Base-by-base conservation (phyloP, 1,139 yeast species). In the Yamadazyma diospyri region DNA sequence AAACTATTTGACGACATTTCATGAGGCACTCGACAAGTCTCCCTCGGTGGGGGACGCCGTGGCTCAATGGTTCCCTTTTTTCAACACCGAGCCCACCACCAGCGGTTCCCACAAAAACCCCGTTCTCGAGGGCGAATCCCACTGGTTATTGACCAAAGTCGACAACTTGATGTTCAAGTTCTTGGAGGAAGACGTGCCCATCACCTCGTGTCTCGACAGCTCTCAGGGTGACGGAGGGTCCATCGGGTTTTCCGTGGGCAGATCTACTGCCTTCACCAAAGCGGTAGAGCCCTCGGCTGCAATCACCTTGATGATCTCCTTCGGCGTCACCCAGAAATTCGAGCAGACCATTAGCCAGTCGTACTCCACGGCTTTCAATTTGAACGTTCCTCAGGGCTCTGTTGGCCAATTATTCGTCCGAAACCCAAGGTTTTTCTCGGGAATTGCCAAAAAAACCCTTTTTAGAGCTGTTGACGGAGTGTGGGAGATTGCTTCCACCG, bases 151-250 rank as follows among this genome's bases (percentile, higher is more conserved):
- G 5, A 25, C 30, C 8, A 35, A 35, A 19, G n/a, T 32, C 5
- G 38, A 35, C 20, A 16, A 18, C 5, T 8, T 29, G 1, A 14
- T 19, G 14, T 27, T 29, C 5, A 33, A 40, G 18, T 15, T 27
- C 11, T 15, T 37, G 1, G 34, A 35, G 2, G 43, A 34, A 8
- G 21, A 32, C 9, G n/a, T 43, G 6, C 46, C 48, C 9, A 34
- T 43, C 1, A 39, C 38, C 7, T 42, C 46, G 2, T 45, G 49
- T 35, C 22, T 45, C 4, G 47, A 42, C 29, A 34, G 41, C 3
- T 32, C 39, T 1, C 24, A 30, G 12, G 47, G 46, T 7, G 46
- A 38, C 30, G 48, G 48, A 2, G 49, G 48, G 1, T 33, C 45
- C 1, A 26, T 45, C 5, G 16, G 38, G 16, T 35, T 39, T 16